Base-by-base conservation (phyloP, 2,329 filamentous ascomycete genomes). In the Setomelanomma holmii region DNA sequence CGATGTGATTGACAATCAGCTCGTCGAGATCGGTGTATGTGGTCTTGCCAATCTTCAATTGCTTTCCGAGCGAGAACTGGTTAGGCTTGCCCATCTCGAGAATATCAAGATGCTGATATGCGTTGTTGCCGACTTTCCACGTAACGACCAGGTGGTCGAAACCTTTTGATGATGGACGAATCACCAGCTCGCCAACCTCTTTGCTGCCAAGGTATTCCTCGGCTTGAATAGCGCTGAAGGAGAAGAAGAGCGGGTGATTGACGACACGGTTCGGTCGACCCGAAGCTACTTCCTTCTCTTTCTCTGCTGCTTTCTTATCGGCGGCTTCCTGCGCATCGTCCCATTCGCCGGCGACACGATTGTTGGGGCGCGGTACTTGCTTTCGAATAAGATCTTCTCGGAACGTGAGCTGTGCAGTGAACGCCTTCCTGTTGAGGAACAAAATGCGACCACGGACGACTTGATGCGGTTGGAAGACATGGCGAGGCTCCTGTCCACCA, bases 41-140 rank as follows among this genome's bases (percentile, higher is more conserved):
- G 76, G 92, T 93, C 74, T 93, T 93, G 64, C 90, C 90, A 47
- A 99, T 90, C 59, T 90, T 90, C 47, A 99, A 83, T 36, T 89
- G 87, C 64, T 88, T 89, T 57, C 95, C 95, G 3, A 98, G 89
- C 0, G 92, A 93, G 73, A 97, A 98, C 73, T 98, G 93, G 57
- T 92, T 98, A 58, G 96, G 91, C 77, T 99, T 99, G 75, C 96
- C 91, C 69, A 99, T 82, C 77, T 99, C 95, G 34, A 99, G 83
- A 27, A 99, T 93, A 75, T 99, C 95, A 59, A 99, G 91, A 75
- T 99, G 95, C 76, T 99, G 93, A 74, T 93, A 99, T n/a, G 98
- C 87, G 53, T 89, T 89, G 72, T 98, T 92, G 1, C 91, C 89
- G 12, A 99, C 93, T 80, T 99, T 99, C 95, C 95, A 99, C 0